Base-by-base conservation (phyloP, 176 grass and related monocot genomes). In the Oropetium thomaeum region DNA sequence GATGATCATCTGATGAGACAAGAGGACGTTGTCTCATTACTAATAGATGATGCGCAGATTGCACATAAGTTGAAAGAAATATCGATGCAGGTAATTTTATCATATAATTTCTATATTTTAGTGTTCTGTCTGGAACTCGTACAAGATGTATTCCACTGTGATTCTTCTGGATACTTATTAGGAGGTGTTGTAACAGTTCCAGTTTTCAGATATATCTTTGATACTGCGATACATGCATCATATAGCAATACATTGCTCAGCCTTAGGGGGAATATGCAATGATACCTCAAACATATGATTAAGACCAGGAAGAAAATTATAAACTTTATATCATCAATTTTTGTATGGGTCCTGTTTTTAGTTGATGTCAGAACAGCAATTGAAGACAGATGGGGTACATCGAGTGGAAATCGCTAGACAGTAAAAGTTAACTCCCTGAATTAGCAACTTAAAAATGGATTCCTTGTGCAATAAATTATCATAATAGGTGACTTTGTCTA, bases 1-100 rank as follows among this genome's bases (percentile, higher is more conserved):
- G 96, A 84, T 22, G 91, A 86, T 72, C 91, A 95, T 90, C 69
- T 92, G 61, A 92, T 96, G 82, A 95, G 90, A 81, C 91, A 89
- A 77, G 96, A 99, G 85, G 96, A 99, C 86, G 96, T 96, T 41
- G 92, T 99, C 86, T 99, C 96, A 58, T 83, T 99, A 76, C 84
- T 99, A 68, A 77, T 99, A 67, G 96, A 96, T 4, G 96, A 99
- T 74, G 58, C 87, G 69, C 96, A 99, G 65, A 83, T 99, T 29
- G 83, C 89, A 43, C 96, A 99, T 32, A 99, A 99, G 82, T 81
- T 96, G 66, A 95, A 89, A 86, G 92, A 99, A 88, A 90, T 95
- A 88, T 88, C 92, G 17, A 83, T 88, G 80, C 96, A 96, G 96
- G 92, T 99, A 82, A 77, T 47, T 64, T 67, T 25, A 7, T 43